Evolutionary conservation across 768 basidiomycete species (phyloP), one percentile per base, ranked within the genome.

Genomic region (Tephrocybe rancida): DNA sequence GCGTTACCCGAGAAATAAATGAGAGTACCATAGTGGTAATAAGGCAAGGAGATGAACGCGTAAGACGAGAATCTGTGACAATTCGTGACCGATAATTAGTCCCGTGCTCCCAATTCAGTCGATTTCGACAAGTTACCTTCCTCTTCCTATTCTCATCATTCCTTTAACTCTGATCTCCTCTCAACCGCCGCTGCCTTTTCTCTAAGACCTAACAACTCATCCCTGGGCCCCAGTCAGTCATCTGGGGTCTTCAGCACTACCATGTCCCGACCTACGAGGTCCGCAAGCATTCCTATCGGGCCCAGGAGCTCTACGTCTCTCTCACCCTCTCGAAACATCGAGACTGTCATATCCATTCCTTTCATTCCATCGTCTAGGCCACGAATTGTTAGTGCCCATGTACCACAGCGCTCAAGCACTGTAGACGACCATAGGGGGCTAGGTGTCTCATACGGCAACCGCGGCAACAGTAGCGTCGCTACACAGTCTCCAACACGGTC

Each of bases 301-400:
- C 83, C 83, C n/a, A 75, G 79, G 48, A 76, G 67, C 55, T 64
- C 74, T 21, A 67, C 74, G 27, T 70, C 78, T 19, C 71, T 73
- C 5, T 73, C 79, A 5, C 74, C 82, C 34, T 67, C 77, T 59
- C 77, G 85, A 54, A 83, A 83, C 56, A 81, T 90, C 50, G 88
- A 88, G 64, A 79, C 79, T 44, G 76, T 82, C 42, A 83, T 89
- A 26, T 75, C 83, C n/a, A 81, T 87, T 55, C 84, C 86, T 8
- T 77, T 83, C 52, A 63, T 73, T 1, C 58, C 73, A 16, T 73
- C 74, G 42, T 64, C 70, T 37, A 73, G 79, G n/a, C 72, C 73
- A 24, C 74, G 74, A 52, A 67, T 73, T 24, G 52, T 70, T 16
- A 72, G 67, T 52, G 68, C 70, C 44, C 66, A 69, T 39, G 53